A percentile compares a stretch with the other conserved stretches of the same genome.
Evolutionary conservation across 2,329 filamentous ascomycete species (phyloP).

Genomic region (Verticillium albo-atrum): DNA sequence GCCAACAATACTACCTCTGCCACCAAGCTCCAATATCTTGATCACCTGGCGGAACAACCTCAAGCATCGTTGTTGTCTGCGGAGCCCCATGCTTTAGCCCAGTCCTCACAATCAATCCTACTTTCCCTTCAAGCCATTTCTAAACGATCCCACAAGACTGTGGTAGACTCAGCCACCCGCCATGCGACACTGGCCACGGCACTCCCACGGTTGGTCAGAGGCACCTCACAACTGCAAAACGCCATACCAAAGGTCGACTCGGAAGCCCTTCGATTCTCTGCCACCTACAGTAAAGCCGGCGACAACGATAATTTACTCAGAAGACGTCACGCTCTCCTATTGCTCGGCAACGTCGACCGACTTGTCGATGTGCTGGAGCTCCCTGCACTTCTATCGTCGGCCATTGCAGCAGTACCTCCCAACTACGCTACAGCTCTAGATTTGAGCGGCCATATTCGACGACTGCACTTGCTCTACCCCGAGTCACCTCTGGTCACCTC

Average conservation of each 20-base stretch:
- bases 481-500: constrained; percentile 69
- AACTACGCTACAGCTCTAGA: constrained; percentile 90
- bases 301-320: constrained; percentile 67
- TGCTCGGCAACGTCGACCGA: constrained; percentile 83
- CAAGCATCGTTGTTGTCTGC: constrained; percentile 66
- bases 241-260: constrained; percentile 75
- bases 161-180: constrained; percentile 76
- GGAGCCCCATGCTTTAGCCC: constrained; percentile 76
- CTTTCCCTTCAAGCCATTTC: constrained; percentile 83
- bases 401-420: constrained; percentile 59
- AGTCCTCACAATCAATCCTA: constrained; percentile 74
- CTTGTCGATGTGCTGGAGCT: constrained; percentile 89
- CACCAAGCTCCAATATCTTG: constrained; percentile 60
- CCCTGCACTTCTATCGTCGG: constrained; percentile 77
- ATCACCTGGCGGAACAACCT: constrained; percentile 71
- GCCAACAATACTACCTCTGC: background rate
- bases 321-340: constrained; percentile 73
- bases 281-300: constrained; percentile 71
- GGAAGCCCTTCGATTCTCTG: constrained; percentile 74
- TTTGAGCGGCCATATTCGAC: constrained; percentile 87
- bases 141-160: constrained; percentile 79
- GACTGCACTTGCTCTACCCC: constrained; percentile 78
- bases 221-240: constrained; percentile 63
- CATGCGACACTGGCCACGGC: constrained; percentile 69
- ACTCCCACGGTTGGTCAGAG: constrained; percentile 64